phyloP scores from a whole-genome alignment of 2,329 filamentous ascomycete species.

The Cladosporium oxysporum region DNA sequence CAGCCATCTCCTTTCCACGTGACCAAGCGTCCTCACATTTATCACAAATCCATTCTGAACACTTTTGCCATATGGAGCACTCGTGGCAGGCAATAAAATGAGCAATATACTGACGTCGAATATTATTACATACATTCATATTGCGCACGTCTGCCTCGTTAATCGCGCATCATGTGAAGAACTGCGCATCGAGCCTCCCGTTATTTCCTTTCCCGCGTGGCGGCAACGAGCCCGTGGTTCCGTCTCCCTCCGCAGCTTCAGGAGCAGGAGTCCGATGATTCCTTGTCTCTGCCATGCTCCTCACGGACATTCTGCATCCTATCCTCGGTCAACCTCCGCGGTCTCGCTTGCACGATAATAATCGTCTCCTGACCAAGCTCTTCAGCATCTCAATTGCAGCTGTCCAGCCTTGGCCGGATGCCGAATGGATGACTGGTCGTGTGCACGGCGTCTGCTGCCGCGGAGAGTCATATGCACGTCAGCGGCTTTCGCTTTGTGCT shows the following conservation, averaged over 20 bases:
- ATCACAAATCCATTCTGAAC: no score
- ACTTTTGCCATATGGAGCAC: not conserved
- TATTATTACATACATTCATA: not conserved
- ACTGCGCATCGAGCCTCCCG: not conserved
- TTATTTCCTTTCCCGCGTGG: not conserved
- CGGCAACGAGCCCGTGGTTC: not conserved
- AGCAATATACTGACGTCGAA: not conserved
- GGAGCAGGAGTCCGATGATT: not conserved
- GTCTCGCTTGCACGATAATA: not conserved
- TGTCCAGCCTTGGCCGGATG: not conserved
- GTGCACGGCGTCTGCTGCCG: not conserved
- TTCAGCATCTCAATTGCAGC: not conserved
- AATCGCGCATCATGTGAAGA: conserved; percentile 5
- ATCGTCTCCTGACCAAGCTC: not conserved
- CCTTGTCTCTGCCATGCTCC: not conserved
- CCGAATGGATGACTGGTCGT: not conserved
- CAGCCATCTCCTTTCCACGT: not conserved
- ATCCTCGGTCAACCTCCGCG: conserved; percentile 3
- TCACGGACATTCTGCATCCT: not conserved
- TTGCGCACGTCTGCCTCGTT: not conserved
- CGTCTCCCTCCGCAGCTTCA: conserved; percentile 3
- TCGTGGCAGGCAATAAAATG: not conserved
- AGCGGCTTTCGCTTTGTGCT: conserved; percentile 1
- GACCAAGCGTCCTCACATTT: not conserved
- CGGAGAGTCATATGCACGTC: not conserved